Conservation (phyloP, 345 rosid genomes). For the Melastoma malabathricum region DNA sequence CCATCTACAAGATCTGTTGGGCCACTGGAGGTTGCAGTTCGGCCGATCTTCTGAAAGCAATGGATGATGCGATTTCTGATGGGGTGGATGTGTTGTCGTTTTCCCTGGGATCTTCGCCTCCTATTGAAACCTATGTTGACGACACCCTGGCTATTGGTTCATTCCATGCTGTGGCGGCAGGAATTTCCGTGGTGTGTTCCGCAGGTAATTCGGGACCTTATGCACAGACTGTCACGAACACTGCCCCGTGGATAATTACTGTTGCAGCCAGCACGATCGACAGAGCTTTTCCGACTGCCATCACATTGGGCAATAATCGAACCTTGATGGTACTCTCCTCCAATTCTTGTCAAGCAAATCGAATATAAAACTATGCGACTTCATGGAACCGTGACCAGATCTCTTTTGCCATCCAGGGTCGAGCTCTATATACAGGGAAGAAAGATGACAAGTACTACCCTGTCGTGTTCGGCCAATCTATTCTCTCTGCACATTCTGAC, state of each 20-base stretch:
- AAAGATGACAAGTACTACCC: conserved; percentile 22
- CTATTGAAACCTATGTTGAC: conserved; percentile 16
- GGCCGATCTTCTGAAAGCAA: conserved; percentile 32
- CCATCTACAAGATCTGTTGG: conserved; percentile 37
- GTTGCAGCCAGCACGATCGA: conserved; percentile 30
- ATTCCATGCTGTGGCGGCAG: conserved; percentile 26
- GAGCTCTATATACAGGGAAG: conserved; percentile 26
- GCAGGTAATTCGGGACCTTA: conserved; percentile 23
- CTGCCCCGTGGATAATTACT: conserved; percentile 25
- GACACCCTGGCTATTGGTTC: conserved; percentile 18
- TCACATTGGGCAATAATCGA: conserved; percentile 17
- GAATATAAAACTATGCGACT: background rate
- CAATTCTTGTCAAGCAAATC: background rate
- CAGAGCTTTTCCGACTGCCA: conserved; percentile 18
- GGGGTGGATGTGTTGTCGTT: conserved; percentile 29
- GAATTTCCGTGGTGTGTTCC: conserved; percentile 18
- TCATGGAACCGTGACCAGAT: background rate
- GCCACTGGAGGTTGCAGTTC: conserved; percentile 23
- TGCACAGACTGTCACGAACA: conserved; percentile 13
- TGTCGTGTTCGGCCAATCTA: conserved; percentile 32
- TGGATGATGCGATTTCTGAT: conserved; percentile 33
- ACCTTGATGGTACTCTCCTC: conserved; percentile 20
- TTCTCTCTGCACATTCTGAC: conserved; percentile 18
- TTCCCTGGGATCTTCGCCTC: conserved; percentile 24
- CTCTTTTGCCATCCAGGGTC: conserved; percentile 28